Base-by-base conservation (phyloP, 108 stramenopile genomes). In the Cyclotella kingstonii region DNA sequence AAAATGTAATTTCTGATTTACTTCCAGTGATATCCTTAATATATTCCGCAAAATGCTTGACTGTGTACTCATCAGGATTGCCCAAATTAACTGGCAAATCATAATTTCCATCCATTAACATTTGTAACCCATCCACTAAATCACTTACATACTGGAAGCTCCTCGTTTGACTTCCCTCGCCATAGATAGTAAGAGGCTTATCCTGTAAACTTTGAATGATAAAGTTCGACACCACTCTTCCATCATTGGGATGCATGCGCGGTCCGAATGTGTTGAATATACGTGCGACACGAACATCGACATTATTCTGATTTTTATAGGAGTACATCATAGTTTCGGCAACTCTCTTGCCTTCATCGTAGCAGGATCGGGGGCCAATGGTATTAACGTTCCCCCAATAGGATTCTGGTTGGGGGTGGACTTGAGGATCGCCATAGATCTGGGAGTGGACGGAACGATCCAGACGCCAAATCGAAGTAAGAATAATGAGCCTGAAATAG, bases 251-350 rank as follows among this genome's bases (percentile, higher is more conserved):
- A 59, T 99, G 98, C 99, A 99, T 98, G 10, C 95, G 70, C 5
- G 97, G 97, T 6, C 99, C 99, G 64, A 95, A 99, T 17, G 99
- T 99, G 73, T 99, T 99, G 90, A 99, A 99, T 41, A 99, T 99
- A 21, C 99, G 81, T 0, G 99, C 98, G 6, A 99, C 95, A 17
- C 99, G 91, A 3, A 98, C 91, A 23, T 97, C 94, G 38, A 98
- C 91, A 17, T 81, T 68, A 60, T 92, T 88, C 65, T 97, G 91
- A 41, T 91, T 83, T 48, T 73, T 72, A 83, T 98, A 99, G 18
- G 93, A 84, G 75, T 96, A 98, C 95, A 96, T 97, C 96, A 99
- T 97, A 36, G 98, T 99, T 73, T 99, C 99, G 12, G 98, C 99
- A 8, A 99, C 99, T 21, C 99, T 96, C 66, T 99, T 99, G 41